Conservation (phyloP, 73 alveolate species). For the Paramecium biaurelia region DNA sequence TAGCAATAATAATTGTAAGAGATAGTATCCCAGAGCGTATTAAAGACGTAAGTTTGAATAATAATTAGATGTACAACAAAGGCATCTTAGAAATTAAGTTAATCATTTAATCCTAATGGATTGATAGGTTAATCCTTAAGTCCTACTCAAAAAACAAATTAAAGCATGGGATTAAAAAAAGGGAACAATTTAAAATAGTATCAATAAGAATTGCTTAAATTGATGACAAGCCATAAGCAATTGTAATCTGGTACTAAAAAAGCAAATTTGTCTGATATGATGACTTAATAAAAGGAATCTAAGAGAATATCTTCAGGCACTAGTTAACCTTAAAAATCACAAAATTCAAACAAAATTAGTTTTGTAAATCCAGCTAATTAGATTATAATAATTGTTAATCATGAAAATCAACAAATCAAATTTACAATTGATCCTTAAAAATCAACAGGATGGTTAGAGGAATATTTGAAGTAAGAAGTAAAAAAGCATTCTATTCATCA, state of each 20-base stretch:
- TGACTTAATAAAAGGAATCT: not conserved
- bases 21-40: not conserved
- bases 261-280: not conserved
- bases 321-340: not conserved
- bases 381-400: not conserved
- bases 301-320: not conserved
- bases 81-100: not conserved
- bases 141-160: slow-evolving; percentile 24
- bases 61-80: slow-evolving; percentile 7
- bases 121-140: not conserved
- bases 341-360: not conserved
- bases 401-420: not conserved
- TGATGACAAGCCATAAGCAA: slow-evolving; percentile 37
- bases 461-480: not conserved
- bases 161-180: not conserved
- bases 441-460: not conserved
- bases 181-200: not conserved
- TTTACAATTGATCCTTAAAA: not conserved
- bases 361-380: not conserved
- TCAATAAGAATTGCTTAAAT: slow-evolving; percentile 27
- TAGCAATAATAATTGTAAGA: slow-evolving; percentile 18
- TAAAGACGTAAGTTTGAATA: not conserved
- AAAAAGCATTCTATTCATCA: not conserved
- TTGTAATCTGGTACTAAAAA: not conserved
- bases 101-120: slow-evolving; percentile 41